Conservation (phyloP, 2,329 filamentous ascomycete species). For the Cladosporium colombiae region DNA sequence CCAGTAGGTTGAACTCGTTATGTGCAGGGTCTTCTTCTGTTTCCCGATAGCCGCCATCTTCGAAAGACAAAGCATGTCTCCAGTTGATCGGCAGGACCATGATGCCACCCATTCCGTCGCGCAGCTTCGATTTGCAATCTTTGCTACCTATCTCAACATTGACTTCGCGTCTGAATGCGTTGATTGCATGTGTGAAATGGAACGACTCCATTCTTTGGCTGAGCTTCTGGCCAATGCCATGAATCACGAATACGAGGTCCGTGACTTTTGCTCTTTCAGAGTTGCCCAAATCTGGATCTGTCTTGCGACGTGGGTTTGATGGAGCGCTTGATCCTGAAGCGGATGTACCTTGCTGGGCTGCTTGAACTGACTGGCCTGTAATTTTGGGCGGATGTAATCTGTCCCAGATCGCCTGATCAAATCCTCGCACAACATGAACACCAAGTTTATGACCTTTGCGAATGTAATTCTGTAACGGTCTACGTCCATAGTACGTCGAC, state of each 20-base stretch:
- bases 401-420: constrained; percentile 76
- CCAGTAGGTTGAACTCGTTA: constrained; percentile 70
- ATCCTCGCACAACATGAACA: constrained; percentile 84
- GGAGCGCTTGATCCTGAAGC: constrained; percentile 47
- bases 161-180: constrained; percentile 80
- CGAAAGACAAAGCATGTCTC: constrained; percentile 84
- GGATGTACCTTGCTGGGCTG: constrained; percentile 48
- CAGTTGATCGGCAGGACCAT: constrained; percentile 96
- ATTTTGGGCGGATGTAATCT: constrained; percentile 62
- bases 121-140: constrained; percentile 71
- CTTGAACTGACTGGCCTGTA: constrained; percentile 41
- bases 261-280: constrained; percentile 71
- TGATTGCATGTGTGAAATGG: constrained; percentile 95
- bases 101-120: constrained; percentile 78
- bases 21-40: constrained; percentile 56
- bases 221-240: constrained; percentile 95
- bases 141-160: constrained; percentile 79
- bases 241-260: constrained; percentile 86
- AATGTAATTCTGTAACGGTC: constrained; percentile 76
- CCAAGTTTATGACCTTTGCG: constrained; percentile 81
- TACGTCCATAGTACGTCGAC: constrained; percentile 79
- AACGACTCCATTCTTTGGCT: constrained; percentile 89
- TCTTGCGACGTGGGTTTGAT: constrained; percentile 41
- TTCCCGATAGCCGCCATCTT: constrained; percentile 67
- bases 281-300: constrained; percentile 62